Evolutionary conservation across 1,284 basidiomycete species (phyloP).

Genomic region (Tylopilus orsonianus): DNA sequence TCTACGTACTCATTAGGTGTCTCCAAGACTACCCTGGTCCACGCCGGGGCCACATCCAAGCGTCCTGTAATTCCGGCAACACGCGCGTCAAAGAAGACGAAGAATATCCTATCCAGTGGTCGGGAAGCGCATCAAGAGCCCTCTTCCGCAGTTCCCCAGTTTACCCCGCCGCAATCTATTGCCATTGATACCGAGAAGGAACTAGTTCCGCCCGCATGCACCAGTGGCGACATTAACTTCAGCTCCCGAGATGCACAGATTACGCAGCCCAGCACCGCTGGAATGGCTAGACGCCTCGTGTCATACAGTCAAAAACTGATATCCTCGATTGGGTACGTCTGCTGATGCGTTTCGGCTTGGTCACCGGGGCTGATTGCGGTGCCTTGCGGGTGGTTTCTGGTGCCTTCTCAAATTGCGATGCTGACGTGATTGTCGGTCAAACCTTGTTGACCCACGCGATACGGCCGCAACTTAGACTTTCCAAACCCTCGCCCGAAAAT

Average conservation of each 20-base stretch:
- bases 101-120: slow-evolving; percentile 16
- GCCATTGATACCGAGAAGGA: slow-evolving; percentile 10
- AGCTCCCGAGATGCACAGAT: slow-evolving; percentile 15
- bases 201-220: slow-evolving; percentile 24
- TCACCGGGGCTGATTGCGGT: slow-evolving; percentile 26
- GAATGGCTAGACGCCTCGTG: slow-evolving; percentile 34
- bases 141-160: slow-evolving; percentile 11
- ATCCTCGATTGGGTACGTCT: slow-evolving; percentile 35
- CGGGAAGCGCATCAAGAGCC: slow-evolving; percentile 13
- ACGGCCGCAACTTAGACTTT: slow-evolving; percentile 30
- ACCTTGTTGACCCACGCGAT: slow-evolving; percentile 21
- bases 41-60: slow-evolving; percentile 20
- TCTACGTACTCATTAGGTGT: slow-evolving; percentile 22
- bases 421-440: slow-evolving; percentile 28
- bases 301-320: slow-evolving; percentile 35
- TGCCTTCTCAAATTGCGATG: slow-evolving; percentile 18
- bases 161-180: slow-evolving; percentile 17
- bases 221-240: slow-evolving; percentile 20
- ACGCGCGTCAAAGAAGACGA: slow-evolving; percentile 27
- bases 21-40: slow-evolving; percentile 15
- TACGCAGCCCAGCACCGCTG: slow-evolving; percentile 14
- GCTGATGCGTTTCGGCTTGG: slow-evolving; percentile 20
- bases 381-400: slow-evolving; percentile 19
- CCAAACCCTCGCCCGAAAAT: slow-evolving; percentile 20
- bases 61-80: slow-evolving; percentile 5